Evolutionary conservation across 352 stramenopile genomes (phyloP), one percentile per base, ranked within the genome.

Genomic region (Globisporangium perplexum): DNA sequence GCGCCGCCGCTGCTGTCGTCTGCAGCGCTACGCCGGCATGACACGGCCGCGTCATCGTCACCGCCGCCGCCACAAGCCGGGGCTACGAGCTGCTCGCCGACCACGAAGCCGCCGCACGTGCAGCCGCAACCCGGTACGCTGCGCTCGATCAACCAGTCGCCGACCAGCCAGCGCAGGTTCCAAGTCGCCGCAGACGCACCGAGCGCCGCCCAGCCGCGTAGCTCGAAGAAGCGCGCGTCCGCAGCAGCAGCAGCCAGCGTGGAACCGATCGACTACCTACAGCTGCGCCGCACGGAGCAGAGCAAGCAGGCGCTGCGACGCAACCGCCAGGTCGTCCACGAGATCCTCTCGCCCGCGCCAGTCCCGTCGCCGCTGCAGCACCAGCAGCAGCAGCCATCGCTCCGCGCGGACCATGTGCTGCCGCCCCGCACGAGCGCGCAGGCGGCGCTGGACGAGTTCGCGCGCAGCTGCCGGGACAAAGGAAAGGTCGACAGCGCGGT

Each of bases 181-280:
- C 22, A 31, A 22, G 35, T 26, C 11, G 20, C 48, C 1, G 12
- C 18, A 18, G 4, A 6, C 2, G 18, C 28, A 4, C 4, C 20
- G 20, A 42, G 28, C 17, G 7, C 20, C 15, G 30, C 0, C 4
- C 22, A 42, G 23, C 41, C 7, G 7, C 41, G 7, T 14, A 46
- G 10, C 41, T 24, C 41, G 4, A 45, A 30, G n/a, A 31, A 50
- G 17, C 44, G 28, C 17, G 35, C 53, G 28, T 3, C n/a, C n/a
- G n/a, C n/a, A n/a, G n/a, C n/a, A n/a, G n/a, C 15, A 15, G 2
- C 53, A 52, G 17, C 42, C 1, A 47, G 14, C 18, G 3, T 71
- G 31, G 76, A 87, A 47, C 68, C 71, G 4, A 71, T 90, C 59
- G 72, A 88, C 57, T 90, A 88, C 67, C 50, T 90, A 14, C 71